Percentiles rank a stretch among this genome's conserved stretches.
phyloP scores from a whole-genome alignment of 148 eudicot genomes.

The Camellia lanceoleosa region DNA sequence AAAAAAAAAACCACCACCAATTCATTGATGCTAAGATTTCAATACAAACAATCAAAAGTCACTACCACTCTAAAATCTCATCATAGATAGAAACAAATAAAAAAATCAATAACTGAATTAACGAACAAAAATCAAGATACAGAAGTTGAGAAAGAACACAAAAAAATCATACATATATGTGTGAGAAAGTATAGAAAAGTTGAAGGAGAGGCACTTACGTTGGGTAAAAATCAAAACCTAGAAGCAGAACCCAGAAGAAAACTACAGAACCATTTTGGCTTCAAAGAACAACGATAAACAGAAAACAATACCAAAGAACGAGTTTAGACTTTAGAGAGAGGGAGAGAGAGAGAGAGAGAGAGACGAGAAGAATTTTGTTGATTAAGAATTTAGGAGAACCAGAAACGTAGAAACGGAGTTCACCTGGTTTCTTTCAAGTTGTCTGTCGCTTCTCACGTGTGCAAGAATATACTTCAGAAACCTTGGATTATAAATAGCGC shows the following conservation, averaged over 20 bases:
- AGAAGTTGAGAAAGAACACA: not conserved
- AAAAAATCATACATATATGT: no score
- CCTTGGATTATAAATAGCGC: not conserved
- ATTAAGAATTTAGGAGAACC: constrained; percentile 9
- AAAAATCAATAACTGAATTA: not conserved
- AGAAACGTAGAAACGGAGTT: constrained; percentile 27
- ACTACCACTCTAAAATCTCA: not conserved
- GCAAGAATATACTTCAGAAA: not conserved
- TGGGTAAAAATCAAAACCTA: not conserved
- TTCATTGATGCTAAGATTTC: not conserved
- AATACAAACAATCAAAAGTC: not conserved
- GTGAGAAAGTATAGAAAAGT: not conserved
- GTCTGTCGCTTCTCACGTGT: constrained; percentile 20
- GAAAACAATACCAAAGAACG: not conserved
- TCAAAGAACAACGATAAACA: not conserved
- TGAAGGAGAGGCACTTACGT: constrained; percentile 5
- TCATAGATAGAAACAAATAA: not conserved
- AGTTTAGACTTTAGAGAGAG: constrained; percentile 3
- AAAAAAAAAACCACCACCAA: not conserved
- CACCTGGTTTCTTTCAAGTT: constrained; percentile 9
- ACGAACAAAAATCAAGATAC: not conserved
- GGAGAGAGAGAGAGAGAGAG: constrained; percentile 17
- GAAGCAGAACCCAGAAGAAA: not conserved
- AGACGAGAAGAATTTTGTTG: not conserved
- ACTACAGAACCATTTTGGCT: not conserved